Evolutionary conservation across 2,329 filamentous ascomycete genomes (phyloP).

Genomic region (Calonectria pteridis): DNA sequence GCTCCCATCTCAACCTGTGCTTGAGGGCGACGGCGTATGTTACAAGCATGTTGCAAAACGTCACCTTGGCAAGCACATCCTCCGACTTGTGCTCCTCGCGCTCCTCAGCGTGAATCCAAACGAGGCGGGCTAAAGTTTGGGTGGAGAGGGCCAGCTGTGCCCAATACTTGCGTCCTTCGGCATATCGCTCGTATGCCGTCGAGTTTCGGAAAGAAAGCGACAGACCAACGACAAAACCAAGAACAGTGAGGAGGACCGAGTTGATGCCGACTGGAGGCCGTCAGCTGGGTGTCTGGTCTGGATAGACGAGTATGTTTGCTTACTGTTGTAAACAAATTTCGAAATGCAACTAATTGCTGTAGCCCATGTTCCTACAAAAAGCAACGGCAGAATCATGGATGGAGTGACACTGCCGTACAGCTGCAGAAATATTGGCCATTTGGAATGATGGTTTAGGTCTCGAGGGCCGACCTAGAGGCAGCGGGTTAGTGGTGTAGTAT

Average conservation of each 20-base stretch:
- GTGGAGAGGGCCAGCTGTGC: conserved; percentile 69
- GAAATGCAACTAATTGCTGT: conserved; percentile 72
- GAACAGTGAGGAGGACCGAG: conserved; percentile 73
- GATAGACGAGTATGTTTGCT: neutral
- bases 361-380: conserved; percentile 73
- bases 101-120: conserved; percentile 83
- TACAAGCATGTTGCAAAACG: conserved; percentile 80
- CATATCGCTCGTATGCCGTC: conserved; percentile 80
- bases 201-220: conserved; percentile 80
- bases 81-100: conserved; percentile 66
- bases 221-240: conserved; percentile 83
- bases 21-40: conserved; percentile 82
- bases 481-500: neutral
- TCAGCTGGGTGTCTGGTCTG: neutral
- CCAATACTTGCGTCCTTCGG: conserved; percentile 73
- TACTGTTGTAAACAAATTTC: conserved; percentile 55
- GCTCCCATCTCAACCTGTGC: conserved; percentile 85
- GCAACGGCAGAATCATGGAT: conserved; percentile 77
- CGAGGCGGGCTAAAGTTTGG: conserved; percentile 77
- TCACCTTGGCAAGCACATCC: conserved; percentile 77
- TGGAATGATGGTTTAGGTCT: conserved; percentile 78
- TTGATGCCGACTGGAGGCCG: conserved; percentile 36
- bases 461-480: conserved; percentile 63
- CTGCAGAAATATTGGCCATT: conserved; percentile 79
- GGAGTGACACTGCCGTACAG: conserved; percentile 81